Conservation (phyloP, 2,329 filamentous ascomycete genomes). For the Calonectria hawksworthii region DNA sequence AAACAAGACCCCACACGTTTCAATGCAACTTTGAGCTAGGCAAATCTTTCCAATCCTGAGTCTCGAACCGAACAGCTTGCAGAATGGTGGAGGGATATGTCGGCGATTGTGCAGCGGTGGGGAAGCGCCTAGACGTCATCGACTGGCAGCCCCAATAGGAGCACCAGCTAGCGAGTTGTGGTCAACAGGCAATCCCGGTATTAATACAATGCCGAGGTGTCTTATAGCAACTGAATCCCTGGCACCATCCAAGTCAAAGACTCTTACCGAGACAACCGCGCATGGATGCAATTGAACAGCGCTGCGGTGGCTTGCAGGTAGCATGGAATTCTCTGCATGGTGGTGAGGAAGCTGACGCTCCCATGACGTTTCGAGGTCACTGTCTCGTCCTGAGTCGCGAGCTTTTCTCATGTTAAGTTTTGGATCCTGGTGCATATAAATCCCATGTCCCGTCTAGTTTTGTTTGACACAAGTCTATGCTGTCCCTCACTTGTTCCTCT, state of each 20-base stretch:
- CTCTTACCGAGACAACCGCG: neutral
- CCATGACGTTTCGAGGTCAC: neutral
- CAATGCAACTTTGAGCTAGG: neutral
- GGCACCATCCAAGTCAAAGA: neutral
- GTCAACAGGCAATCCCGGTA: slow-evolving; percentile 1
- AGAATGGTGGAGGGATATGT: neutral
- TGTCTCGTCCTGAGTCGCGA: neutral
- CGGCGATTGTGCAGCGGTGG: neutral
- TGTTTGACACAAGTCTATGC: neutral
- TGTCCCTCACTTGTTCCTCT: neutral
- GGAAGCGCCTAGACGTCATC: slow-evolving; percentile 5
- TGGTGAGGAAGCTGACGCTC: neutral
- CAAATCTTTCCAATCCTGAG: neutral
- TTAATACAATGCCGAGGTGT: neutral
- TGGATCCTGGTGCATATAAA: neutral
- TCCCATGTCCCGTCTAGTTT: neutral
- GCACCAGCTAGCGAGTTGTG: neutral
- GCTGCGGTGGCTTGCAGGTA: neutral
- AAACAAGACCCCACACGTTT: neutral
- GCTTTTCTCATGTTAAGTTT: neutral
- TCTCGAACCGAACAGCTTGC: neutral
- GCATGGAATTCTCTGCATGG: neutral
- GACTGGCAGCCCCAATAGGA: neutral
- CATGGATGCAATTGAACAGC: neutral
- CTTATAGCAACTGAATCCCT: neutral